Conservation (phyloP, 2,329 filamentous ascomycete genomes). For the Fusarium haematococcum region DNA sequence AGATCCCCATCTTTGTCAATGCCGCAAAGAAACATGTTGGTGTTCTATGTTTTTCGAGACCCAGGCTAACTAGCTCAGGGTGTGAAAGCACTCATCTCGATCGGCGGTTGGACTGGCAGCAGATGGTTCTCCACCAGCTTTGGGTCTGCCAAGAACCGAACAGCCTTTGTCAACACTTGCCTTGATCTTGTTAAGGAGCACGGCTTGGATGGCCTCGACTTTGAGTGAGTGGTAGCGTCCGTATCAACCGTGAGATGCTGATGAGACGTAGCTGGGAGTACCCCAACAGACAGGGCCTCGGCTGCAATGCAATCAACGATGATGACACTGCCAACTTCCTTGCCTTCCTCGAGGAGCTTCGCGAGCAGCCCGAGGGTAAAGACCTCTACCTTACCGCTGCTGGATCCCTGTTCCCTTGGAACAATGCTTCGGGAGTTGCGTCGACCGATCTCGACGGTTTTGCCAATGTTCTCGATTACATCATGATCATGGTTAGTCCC, state of each 20-base stretch:
- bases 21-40: slow-evolving; percentile 32
- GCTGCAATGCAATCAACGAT: slow-evolving; percentile 36
- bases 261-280: slow-evolving; percentile 33
- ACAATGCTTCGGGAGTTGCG: slow-evolving; percentile 13
- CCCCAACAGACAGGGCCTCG: slow-evolving; percentile 37
- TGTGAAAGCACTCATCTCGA: slow-evolving; percentile 34
- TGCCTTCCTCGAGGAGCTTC: slow-evolving; percentile 32
- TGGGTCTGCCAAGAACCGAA: slow-evolving; percentile 33
- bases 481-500: slow-evolving; percentile 37
- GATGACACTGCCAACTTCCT: slow-evolving; percentile 36
- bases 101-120: slow-evolving; percentile 38
- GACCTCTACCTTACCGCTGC: slow-evolving; percentile 30
- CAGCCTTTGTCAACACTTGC: slow-evolving; percentile 21
- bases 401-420: slow-evolving; percentile 35
- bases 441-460: slow-evolving; percentile 32
- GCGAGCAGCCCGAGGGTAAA: slow-evolving; percentile 25
- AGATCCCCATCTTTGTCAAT: slow-evolving; percentile 23
- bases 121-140: slow-evolving; percentile 29
- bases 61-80: slow-evolving; percentile 5
- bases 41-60: not conserved
- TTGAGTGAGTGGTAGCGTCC: slow-evolving; percentile 19
- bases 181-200: slow-evolving; percentile 29
- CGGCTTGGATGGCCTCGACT: slow-evolving; percentile 30
- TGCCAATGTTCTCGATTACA: slow-evolving; percentile 32
- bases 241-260: not conserved